phyloP scores from a whole-genome alignment of 495 filamentous ascomycete species.

The Cercophora scortea region DNA sequence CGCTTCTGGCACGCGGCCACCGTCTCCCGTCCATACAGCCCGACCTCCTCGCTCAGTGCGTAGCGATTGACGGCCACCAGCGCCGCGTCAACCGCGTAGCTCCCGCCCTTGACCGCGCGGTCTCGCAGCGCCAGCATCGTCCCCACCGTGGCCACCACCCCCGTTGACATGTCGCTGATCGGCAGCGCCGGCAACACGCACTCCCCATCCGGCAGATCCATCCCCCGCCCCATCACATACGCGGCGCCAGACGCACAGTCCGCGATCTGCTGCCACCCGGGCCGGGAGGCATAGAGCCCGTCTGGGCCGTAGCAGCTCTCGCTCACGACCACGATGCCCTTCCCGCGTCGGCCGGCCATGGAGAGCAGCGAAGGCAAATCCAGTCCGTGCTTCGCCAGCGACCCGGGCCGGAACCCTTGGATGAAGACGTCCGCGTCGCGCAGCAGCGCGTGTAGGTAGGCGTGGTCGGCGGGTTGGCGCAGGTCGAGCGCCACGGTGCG shows the following conservation, averaged over 20 bases:
- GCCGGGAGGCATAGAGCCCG: slow-evolving; percentile 27
- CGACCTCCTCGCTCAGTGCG: slow-evolving; percentile 12
- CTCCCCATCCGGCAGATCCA: slow-evolving; percentile 11
- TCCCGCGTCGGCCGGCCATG: slow-evolving; percentile 40
- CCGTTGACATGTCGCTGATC: slow-evolving; percentile 25
- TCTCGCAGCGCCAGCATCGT: slow-evolving; percentile 15
- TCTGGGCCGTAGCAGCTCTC: slow-evolving; percentile 53
- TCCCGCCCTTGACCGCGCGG: slow-evolving; percentile 14
- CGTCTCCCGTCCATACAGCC: slow-evolving; percentile 12
- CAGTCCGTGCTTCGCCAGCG: slow-evolving; percentile 46
- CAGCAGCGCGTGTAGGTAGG: slow-evolving; percentile 42
- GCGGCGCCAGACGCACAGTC: slow-evolving; percentile 23
- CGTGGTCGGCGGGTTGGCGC: slow-evolving; percentile 32
- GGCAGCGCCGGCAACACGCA: slow-evolving; percentile 25
- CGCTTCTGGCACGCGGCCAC: slow-evolving; percentile 10
- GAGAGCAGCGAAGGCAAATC: slow-evolving; percentile 36
- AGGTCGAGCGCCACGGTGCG: slow-evolving; percentile 31
- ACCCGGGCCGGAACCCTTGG: slow-evolving; percentile 47
- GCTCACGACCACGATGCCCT: slow-evolving; percentile 50
- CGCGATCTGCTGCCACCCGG: slow-evolving; percentile 40
- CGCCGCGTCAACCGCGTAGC: slow-evolving; percentile 11
- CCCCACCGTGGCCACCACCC: slow-evolving; percentile 13
- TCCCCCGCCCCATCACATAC: slow-evolving; percentile 13
- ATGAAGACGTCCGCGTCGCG: slow-evolving; percentile 43
- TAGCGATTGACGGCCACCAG: slow-evolving; percentile 11